Evolutionary conservation across 1,139 yeast species (phyloP), one percentile per base, ranked within the genome.

Genomic region (Yamadazyma trypodendri): DNA sequence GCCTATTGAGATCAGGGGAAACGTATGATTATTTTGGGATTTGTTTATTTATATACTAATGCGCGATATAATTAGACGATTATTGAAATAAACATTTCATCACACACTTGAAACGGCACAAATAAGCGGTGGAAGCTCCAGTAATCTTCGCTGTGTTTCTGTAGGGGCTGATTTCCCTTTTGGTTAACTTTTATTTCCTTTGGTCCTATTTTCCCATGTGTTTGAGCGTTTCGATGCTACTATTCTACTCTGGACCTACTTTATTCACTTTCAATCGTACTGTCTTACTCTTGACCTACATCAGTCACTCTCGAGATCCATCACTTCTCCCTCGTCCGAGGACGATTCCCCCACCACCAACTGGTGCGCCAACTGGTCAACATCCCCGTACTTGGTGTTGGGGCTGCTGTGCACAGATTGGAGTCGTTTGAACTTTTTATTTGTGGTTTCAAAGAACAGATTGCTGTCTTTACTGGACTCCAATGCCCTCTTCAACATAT

Each of bases 401-500:
- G 43, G 47, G 31, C 45, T 45, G 33, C 44, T 40, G n/a, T 32
- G 12, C 21, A 27, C 12, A 23, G 14, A 24, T 16, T 32, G 34
- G 12, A 24, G 21, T 24, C 18, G 20, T 12, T 35, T 34, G 12
- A 39, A 31, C 20, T 37, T 33, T 5, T 46, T 49, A 31, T 48
- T 50, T 12, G 45, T 51, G 24, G 51, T 49, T 10, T 45, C 46
- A 40, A 70, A 51, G 34, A 69, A 65, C 22, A 46, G 46, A 32
- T 56, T 43, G 38, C 61, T 45, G 42, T 56, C 47, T 25, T 73
- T 62, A 53, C 84, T 85, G 34, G 79, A 75, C 40, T 84, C 94
- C 35, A 90, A 65, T 0, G 97, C 97, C 45, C 95, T 75, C 45
- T 78, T 79, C 41, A 92, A 67, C 35, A 92, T 61, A 53, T 92